phyloP scores from a whole-genome alignment of 2,329 filamentous ascomycete species.

The Sclerotinia trifoliorum region DNA sequence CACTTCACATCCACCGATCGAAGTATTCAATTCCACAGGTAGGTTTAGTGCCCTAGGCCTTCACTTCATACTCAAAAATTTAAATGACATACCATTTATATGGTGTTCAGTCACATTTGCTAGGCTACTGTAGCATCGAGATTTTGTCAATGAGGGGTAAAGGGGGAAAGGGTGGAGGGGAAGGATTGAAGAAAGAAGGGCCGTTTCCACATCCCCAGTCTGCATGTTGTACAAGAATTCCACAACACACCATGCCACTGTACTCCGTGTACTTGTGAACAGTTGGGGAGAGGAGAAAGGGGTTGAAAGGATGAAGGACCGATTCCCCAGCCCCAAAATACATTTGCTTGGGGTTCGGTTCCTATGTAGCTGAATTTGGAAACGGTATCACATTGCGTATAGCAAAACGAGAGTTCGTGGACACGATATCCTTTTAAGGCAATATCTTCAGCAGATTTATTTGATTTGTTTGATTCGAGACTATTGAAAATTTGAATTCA shows the following conservation, averaged over 20 bases:
- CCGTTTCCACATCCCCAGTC: constrained; percentile 10
- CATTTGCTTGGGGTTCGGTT: too few relatives aligned
- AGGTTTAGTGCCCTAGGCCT: too few relatives aligned
- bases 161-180: background rate
- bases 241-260: background rate
- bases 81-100: background rate
- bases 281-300: background rate
- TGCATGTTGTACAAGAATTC: background rate
- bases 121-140: background rate
- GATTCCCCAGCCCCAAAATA: too few relatives aligned
- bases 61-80: background rate
- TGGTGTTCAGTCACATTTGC: background rate
- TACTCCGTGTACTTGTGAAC: background rate
- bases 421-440: too few relatives aligned
- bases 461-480: too few relatives aligned
- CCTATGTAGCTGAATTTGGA: too few relatives aligned
- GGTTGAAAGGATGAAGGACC: background rate
- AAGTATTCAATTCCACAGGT: background rate
- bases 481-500: too few relatives aligned
- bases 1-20: accelerated
- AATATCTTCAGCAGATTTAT: too few relatives aligned
- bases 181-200: background rate
- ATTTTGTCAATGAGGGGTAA: background rate
- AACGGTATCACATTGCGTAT: too few relatives aligned
- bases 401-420: too few relatives aligned